Evolutionary conservation across 2,329 filamentous ascomycete genomes (phyloP), one percentile per base, ranked within the genome.

Genomic region (Epichloe coenophiala): DNA sequence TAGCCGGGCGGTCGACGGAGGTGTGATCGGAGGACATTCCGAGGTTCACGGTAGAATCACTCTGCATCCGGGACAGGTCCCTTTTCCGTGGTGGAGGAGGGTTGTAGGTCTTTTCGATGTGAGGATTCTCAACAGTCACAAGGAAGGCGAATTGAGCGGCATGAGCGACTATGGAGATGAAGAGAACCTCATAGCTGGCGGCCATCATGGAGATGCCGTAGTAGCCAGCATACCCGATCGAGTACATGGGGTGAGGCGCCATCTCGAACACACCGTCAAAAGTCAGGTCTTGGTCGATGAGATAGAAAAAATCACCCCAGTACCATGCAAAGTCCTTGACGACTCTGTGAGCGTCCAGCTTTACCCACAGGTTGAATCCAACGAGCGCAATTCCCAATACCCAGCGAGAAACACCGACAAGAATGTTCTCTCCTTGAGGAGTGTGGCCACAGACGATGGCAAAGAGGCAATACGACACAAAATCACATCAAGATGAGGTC

Each of bases 311-410:
- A 68, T 98, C 93, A 54, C 93, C 93, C 93, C 93, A 98, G 70
- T 97, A 98, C 93, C 93, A 98, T 31, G 93, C 93, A 71, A 90
- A 98, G 69, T 98, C 93, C 69, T 97, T 97, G 63, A 98, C 93
- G 47, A 98, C 93, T 54, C 93, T 80, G 68, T 98, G 93, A 19
- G 93, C 93, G 68, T 98, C 93, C 55, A 98, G 76, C 71, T 98
- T 98, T 56, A 98, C 93, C 90, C 93, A 97, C 21, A 97, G 76
- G 66, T 97, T 98, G 77, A 98, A 97, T 52, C 86, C 76, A 55
- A 98, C 84, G 27, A 97, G 76, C 40, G 77, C 69, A 57, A 91
- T 77, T 48, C 93, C 93, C 45, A 83, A 74, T 3, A 73, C 63
- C 93, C 93, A 98, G 53, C 93, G 84, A 51, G 82, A 75, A 48